Conservation (phyloP, 495 filamentous ascomycete genomes). For the Haplographium delicatum region DNA sequence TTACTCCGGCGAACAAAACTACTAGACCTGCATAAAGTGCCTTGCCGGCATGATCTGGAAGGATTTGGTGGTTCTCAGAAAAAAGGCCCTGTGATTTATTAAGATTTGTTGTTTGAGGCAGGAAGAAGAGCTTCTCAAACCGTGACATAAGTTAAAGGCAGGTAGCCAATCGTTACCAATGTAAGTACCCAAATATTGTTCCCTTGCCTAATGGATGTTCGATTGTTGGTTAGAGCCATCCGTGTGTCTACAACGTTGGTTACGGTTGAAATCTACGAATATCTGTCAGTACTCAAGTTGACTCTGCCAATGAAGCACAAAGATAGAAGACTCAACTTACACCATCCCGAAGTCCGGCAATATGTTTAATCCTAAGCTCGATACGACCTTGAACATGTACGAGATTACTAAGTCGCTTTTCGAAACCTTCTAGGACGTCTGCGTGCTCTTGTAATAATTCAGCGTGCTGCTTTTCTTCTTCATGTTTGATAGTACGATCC, state of each 20-base stretch:
- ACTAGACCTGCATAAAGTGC: background rate
- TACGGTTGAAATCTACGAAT: constrained; percentile 11
- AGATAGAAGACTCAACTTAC: constrained; percentile 10
- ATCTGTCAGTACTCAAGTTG: too few species aligned
- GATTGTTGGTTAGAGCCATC: constrained; percentile 13
- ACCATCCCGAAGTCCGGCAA: constrained; percentile 17
- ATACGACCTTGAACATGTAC: constrained; percentile 11
- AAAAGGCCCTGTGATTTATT: background rate
- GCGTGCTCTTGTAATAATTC: constrained; percentile 14
- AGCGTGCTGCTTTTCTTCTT: constrained; percentile 6
- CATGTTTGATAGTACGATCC: constrained; percentile 10
- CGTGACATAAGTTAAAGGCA: constrained; percentile 22
- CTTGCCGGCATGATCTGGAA: constrained; percentile 1
- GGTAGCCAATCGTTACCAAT: constrained; percentile 25
- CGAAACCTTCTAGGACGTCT: constrained; percentile 20
- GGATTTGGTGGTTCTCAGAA: background rate
- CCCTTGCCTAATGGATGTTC: constrained; percentile 21
- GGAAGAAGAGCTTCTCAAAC: background rate
- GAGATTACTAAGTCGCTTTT: constrained; percentile 15
- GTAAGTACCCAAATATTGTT: constrained; percentile 25
- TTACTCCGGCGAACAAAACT: constrained; percentile 1
- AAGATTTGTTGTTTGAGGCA: background rate
- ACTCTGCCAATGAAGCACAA: too few species aligned
- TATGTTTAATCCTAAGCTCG: constrained; percentile 16
- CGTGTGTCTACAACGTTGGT: constrained; percentile 12